Evolutionary conservation across 805 yeast genomes (phyloP).

Genomic region (Cyberlindnera nakhonratchasimensis): DNA sequence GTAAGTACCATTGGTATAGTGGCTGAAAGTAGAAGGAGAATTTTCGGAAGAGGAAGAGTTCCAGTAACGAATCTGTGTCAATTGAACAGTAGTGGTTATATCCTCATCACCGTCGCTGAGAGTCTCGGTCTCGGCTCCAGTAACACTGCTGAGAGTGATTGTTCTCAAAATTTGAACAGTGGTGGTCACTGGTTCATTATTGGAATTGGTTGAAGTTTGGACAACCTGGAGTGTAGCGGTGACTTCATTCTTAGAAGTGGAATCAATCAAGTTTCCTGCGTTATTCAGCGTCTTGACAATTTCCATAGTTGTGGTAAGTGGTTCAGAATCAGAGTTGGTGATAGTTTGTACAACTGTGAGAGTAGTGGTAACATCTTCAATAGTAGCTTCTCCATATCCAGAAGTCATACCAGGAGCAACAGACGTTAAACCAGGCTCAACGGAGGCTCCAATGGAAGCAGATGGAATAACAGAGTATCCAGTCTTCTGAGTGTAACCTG

Average conservation of each 20-base stretch:
- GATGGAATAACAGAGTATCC: not conserved
- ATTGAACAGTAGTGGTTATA: not conserved
- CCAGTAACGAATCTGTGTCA: slow-evolving; percentile 1
- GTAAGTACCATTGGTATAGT: not conserved
- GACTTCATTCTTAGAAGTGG: not conserved
- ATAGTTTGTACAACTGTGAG: not conserved
- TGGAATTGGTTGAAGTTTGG: not conserved
- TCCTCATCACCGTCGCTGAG: not conserved
- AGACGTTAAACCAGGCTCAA: not conserved
- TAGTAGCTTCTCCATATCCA: not conserved
- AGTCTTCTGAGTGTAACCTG: not conserved
- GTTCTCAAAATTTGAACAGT: not conserved
- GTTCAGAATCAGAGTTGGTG: not conserved
- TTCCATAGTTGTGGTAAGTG: not conserved
- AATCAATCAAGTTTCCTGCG: not conserved
- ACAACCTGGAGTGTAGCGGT: not conserved
- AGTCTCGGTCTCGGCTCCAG: not conserved
- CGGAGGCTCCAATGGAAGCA: not conserved
- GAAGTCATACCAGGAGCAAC: not conserved
- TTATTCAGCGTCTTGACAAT: not conserved
- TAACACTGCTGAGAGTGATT: not conserved
- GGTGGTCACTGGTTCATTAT: not conserved
- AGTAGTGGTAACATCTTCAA: not conserved
- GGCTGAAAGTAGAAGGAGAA: not conserved
- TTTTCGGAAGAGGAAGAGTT: slow-evolving; percentile 1